A percentile compares a stretch with the other conserved stretches of the same genome.
Evolutionary conservation across 257 asterid genomes (phyloP).

Genomic region (Solanum pennellii): DNA sequence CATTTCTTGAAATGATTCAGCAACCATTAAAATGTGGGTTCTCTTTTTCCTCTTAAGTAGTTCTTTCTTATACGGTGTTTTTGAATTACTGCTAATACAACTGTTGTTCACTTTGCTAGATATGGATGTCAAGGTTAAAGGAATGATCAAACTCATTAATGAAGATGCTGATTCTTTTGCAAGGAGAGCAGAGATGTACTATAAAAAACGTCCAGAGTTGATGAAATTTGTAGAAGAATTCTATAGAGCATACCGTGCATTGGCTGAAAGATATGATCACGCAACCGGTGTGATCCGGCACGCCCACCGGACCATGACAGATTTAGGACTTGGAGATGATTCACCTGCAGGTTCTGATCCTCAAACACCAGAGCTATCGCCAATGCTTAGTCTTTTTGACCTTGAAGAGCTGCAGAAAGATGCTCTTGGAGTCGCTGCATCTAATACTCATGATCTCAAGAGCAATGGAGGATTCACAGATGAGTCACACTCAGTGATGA

Average conservation of each 20-base stretch:
- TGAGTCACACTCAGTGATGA: constrained; percentile 28
- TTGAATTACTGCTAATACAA: background rate
- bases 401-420: constrained; percentile 14
- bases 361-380: constrained; percentile 40
- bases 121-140: constrained; percentile 85
- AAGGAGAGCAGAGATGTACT: constrained; percentile 97
- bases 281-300: constrained; percentile 97
- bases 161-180: constrained; percentile 99
- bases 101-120: constrained; percentile 26
- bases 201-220: constrained; percentile 96
- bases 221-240: constrained; percentile 93
- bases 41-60: background rate
- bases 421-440: background rate
- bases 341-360: constrained; percentile 51
- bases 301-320: constrained; percentile 85
- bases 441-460: constrained; percentile 15
- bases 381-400: constrained; percentile 22
- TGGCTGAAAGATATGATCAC: constrained; percentile 94
- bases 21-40: background rate
- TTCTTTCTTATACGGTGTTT: background rate
- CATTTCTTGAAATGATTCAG: background rate
- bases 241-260: constrained; percentile 89
- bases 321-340: constrained; percentile 52
- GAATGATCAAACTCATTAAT: constrained; percentile 93
- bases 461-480: constrained; percentile 42